A percentile compares a stretch with the other conserved stretches of the same genome.
These are phyloP conservation scores for Alternaria solani DNA, from an alignment of 2,329 filamentous ascomycete genomes.

Conservation along the genomic window DNA sequence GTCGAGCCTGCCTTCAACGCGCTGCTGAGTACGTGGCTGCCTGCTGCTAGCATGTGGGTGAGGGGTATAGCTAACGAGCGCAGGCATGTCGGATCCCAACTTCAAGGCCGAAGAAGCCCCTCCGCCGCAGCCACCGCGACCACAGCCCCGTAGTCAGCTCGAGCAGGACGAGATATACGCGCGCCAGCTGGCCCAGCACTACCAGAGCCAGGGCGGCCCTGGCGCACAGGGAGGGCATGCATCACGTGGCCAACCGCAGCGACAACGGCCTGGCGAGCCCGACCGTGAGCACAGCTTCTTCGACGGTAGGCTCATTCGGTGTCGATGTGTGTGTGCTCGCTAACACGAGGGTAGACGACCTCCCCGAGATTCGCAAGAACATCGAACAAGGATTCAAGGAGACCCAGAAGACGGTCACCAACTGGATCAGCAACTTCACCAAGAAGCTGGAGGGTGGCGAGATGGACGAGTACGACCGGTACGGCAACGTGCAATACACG, in stretches of 20 bases:
- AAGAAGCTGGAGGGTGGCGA: conserved; percentile 89
- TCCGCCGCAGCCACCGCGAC: conserved; percentile 83
- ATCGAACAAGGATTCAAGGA: conserved; percentile 93
- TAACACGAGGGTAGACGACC: conserved; percentile 71
- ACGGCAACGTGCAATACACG: conserved; percentile 53
- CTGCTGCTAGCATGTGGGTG: not conserved
- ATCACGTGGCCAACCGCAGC: conserved; percentile 47
- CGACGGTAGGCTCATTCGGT: conserved; percentile 63
- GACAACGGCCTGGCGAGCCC: conserved; percentile 63
- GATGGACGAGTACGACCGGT: conserved; percentile 69
- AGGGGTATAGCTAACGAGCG: conserved; percentile 20
- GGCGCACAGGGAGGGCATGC: conserved; percentile 35
- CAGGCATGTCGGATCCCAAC: conserved; percentile 64
- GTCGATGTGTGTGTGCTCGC: not conserved
- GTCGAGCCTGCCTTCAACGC: conserved; percentile 97
- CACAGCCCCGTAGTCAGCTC: conserved; percentile 77
- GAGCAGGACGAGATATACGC: conserved; percentile 92
- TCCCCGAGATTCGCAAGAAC: conserved; percentile 91
- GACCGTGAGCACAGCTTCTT: conserved; percentile 85
- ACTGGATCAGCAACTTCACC: conserved; percentile 89
- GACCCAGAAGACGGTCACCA: conserved; percentile 91
- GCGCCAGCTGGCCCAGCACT: conserved; percentile 91
- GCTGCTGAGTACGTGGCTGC: conserved; percentile 71
- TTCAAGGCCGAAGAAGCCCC: conserved; percentile 62
- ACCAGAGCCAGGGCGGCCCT: conserved; percentile 60